These are phyloP conservation scores for Plasmodium malariae DNA, from an alignment of 169 alveolate species.

Conservation along the genomic window DNA sequence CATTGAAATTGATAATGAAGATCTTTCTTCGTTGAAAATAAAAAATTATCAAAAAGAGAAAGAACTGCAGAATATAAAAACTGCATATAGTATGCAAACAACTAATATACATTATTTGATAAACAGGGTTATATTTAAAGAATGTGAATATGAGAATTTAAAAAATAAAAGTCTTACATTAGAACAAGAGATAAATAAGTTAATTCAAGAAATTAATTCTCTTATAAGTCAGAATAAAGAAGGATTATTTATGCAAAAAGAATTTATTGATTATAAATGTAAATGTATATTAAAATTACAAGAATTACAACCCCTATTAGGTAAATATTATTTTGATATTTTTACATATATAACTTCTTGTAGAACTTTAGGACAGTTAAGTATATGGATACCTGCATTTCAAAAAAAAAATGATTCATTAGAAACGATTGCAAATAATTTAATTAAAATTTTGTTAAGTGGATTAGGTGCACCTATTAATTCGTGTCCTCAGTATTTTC, in stretches of 20 bases:
- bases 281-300: constrained; percentile 70
- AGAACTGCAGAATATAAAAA: constrained; percentile 68
- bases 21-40: constrained; percentile 41
- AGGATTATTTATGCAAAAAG: constrained; percentile 69
- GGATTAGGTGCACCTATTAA: constrained; percentile 75
- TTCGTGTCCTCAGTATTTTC: constrained; percentile 58
- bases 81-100: constrained; percentile 76
- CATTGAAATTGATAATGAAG: constrained; percentile 50
- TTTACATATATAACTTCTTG: constrained; percentile 72
- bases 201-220: constrained; percentile 64
- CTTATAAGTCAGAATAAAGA: constrained; percentile 43
- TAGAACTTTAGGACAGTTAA: constrained; percentile 74
- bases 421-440: constrained; percentile 60
- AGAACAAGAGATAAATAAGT: constrained; percentile 64
- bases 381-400: constrained; percentile 72
- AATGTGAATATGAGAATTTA: constrained; percentile 74
- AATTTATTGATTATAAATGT: constrained; percentile 70
- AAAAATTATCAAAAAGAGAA: constrained; percentile 70
- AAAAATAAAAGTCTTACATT: constrained; percentile 55
- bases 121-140: constrained; percentile 71
- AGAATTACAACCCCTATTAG: constrained; percentile 55
- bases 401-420: constrained; percentile 44
- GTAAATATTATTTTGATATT: constrained; percentile 57
- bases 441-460: constrained; percentile 49
- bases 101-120: constrained; percentile 71